phyloP scores from a whole-genome alignment of 148 eudicot genomes.

The Vaccinium vitisidaea region DNA sequence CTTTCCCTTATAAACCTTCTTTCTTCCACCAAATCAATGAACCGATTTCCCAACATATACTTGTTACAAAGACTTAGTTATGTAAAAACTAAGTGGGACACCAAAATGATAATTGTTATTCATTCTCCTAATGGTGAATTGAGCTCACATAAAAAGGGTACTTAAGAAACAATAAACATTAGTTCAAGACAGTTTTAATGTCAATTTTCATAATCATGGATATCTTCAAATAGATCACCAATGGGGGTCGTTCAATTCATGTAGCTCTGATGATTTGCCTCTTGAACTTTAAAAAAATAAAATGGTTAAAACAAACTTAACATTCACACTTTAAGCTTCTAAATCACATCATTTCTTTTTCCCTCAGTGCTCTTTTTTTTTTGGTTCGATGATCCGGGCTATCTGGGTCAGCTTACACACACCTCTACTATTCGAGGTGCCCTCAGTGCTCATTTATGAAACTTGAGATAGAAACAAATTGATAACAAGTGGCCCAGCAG shows the following conservation, averaged over 20 bases:
- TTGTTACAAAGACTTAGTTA: neutral
- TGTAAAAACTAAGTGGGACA: neutral
- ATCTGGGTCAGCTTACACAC: too few species aligned
- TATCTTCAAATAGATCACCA: neutral
- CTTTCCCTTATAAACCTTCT: neutral
- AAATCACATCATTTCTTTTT: neutral
- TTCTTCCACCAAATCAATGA: neutral
- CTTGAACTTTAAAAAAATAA: neutral
- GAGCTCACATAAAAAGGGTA: neutral
- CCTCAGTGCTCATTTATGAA: neutral
- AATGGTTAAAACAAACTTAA: neutral
- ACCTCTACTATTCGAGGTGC: too few species aligned
- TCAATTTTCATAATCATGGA: neutral
- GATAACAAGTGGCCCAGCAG: neutral
- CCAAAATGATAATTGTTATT: neutral
- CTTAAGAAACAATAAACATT: neutral
- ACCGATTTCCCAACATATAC: neutral
- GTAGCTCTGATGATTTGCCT: neutral
- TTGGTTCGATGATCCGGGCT: too few species aligned
- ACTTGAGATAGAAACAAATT: neutral
- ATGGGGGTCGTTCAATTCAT: neutral
- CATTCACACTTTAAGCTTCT: neutral
- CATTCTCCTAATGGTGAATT: neutral
- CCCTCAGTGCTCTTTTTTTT: neutral
- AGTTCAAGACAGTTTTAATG: neutral